These are phyloP conservation scores for Sporothrix protearum DNA, from an alignment of 2,329 filamentous ascomycete species.

Conservation along the genomic window DNA sequence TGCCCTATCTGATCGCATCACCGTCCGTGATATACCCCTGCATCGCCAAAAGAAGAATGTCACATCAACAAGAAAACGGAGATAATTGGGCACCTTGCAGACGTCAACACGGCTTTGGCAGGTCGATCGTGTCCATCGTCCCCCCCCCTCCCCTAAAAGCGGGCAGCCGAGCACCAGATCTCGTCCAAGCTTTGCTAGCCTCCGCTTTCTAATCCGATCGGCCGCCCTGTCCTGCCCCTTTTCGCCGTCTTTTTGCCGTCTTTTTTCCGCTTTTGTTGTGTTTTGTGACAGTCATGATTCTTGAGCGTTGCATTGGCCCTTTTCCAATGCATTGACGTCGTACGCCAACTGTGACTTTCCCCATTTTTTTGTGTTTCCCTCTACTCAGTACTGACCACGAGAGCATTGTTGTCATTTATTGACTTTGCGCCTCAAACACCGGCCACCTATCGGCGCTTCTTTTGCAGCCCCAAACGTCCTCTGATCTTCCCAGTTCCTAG, in stretches of 20 bases:
- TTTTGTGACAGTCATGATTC: not conserved
- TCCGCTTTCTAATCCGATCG: slow-evolving; percentile 4
- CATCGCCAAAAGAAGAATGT: not conserved
- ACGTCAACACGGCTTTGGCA: not conserved
- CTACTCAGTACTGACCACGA: not conserved
- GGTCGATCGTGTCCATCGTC: not conserved
- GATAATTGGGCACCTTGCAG: slow-evolving; percentile 6
- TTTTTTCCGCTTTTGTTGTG: too few relatives aligned
- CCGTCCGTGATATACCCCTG: slow-evolving; percentile 3
- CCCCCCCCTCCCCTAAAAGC: not conserved
- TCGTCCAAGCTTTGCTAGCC: not conserved
- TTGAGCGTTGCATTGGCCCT: not conserved
- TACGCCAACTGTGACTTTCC: not conserved
- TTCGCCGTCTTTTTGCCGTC: not conserved
- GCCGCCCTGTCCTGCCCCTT: not conserved
- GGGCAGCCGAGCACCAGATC: not conserved
- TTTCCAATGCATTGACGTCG: not conserved
- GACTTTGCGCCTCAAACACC: not conserved
- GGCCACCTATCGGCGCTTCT: not conserved
- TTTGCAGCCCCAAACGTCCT: not conserved
- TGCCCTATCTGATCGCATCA: slow-evolving; percentile 13
- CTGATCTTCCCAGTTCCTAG: slow-evolving; percentile 1
- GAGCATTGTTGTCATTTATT: not conserved
- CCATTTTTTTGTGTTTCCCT: not conserved
- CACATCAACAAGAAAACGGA: not conserved